Evolutionary conservation across 2,329 filamentous ascomycete species (phyloP).

Genomic region (Magnaporthiopsis rhizophila): DNA sequence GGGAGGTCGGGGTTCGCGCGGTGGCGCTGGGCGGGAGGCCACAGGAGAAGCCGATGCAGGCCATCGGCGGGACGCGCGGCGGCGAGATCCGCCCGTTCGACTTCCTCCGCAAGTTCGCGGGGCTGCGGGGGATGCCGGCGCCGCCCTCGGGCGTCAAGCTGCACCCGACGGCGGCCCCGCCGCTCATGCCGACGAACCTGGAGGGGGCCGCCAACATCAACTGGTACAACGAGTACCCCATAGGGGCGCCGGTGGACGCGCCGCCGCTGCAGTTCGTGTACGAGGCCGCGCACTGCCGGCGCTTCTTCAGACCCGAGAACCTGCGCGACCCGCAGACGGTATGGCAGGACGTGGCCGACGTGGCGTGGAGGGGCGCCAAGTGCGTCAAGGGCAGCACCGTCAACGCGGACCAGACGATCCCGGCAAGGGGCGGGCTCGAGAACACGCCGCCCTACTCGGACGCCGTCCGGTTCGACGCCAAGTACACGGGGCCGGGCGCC

Average conservation of each 20-base stretch:
- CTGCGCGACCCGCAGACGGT: constrained; percentile 33
- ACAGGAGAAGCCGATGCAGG: constrained; percentile 45
- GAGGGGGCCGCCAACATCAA: constrained; percentile 26
- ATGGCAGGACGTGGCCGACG: constrained; percentile 36
- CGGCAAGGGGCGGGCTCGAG: constrained; percentile 1
- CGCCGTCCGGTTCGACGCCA: background rate
- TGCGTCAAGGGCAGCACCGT: constrained; percentile 7
- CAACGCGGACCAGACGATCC: background rate
- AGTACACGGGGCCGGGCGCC: constrained; percentile 15
- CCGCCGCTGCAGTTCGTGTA: constrained; percentile 39
- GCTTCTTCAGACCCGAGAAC: constrained; percentile 44
- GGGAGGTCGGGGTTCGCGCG: constrained; percentile 37
- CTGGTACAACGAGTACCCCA: constrained; percentile 1
- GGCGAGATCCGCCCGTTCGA: constrained; percentile 17
- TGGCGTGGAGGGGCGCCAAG: constrained; percentile 20
- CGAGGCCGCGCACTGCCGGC: constrained; percentile 41
- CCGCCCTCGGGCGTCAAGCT: background rate
- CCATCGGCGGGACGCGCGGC: constrained; percentile 54
- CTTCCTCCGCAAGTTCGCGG: constrained; percentile 11
- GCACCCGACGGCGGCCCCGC: constrained; percentile 16
- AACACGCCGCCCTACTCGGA: background rate
- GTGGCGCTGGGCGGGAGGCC: constrained; percentile 54
- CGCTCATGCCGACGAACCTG: constrained; percentile 23
- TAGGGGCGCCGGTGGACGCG: constrained; percentile 8
- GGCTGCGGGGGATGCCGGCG: constrained; percentile 13